A percentile compares a stretch with the other conserved stretches of the same genome.
Evolutionary conservation across 192 early-diverging fungal species (phyloP).

Genomic region (Backusella tarrabulga): DNA sequence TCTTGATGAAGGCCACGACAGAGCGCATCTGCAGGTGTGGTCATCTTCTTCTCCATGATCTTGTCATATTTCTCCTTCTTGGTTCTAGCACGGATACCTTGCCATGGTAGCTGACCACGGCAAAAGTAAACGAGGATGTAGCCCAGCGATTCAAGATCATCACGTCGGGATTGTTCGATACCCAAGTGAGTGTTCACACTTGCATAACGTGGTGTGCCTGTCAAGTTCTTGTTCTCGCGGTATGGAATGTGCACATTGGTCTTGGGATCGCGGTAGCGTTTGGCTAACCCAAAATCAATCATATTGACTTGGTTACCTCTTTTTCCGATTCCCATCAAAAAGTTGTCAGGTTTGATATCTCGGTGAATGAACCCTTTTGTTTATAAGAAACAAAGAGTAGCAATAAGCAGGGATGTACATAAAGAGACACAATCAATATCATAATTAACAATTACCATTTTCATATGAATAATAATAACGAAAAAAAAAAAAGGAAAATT

Average conservation of each 20-base stretch:
- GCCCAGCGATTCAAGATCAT: conserved; percentile 87
- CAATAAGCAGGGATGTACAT: not conserved
- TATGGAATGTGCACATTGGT: conserved; percentile 87
- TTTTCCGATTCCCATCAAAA: conserved; percentile 85
- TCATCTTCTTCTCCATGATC: conserved; percentile 96
- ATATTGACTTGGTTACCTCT: conserved; percentile 86
- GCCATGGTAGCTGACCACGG: conserved; percentile 88
- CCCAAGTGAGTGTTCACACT: conserved; percentile 87
- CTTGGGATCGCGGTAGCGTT: conserved; percentile 83
- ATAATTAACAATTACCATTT: not conserved
- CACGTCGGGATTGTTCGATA: conserved; percentile 83
- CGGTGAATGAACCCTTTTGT: conserved; percentile 79
- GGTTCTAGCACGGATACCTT: conserved; percentile 84
- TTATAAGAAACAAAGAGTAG: not conserved
- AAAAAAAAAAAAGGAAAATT: not conserved
- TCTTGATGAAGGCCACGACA: conserved; percentile 84
- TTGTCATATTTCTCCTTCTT: conserved; percentile 96
- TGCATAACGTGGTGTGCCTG: conserved; percentile 89
- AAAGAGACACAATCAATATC: not conserved
- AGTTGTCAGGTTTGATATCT: conserved; percentile 92
- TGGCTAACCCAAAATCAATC: conserved; percentile 91
- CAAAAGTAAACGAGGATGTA: conserved; percentile 94
- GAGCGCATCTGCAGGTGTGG: conserved; percentile 78
- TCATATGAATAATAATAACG: not conserved
- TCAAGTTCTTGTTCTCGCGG: conserved; percentile 90